Base-by-base conservation (phyloP, 768 basidiomycete species). In the Boletellus emodensis region DNA sequence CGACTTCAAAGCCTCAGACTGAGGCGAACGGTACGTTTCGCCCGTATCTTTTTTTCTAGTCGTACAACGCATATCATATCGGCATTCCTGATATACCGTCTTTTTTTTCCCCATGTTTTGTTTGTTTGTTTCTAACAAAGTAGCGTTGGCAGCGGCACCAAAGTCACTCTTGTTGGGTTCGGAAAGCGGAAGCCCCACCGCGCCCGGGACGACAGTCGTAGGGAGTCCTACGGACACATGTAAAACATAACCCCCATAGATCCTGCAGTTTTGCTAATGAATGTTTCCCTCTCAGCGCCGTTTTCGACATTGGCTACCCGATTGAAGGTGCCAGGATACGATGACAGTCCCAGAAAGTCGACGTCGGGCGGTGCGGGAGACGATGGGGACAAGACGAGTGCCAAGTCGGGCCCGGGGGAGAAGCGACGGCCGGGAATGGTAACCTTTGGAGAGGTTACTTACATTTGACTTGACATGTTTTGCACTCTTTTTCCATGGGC, bases 401-500 rank as follows among this genome's bases (percentile, higher is more conserved):
- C 37, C 32, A 46, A 51, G 44, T 40, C 18, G 43, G 37, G 9
- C 8, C 4, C 30, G 10, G 30, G 30, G 20, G 43, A 42, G 43
- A 41, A 50, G 22, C 49, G 35, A 34, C 36, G 43, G 4, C 32
- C 32, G 0, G 49, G 49, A 11, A 17, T 28, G 30, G 49, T 49
- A 7, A 46, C 49, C 44, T 51, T 46, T 28, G 44, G 49, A 18
- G 37, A 46, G 32, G 38, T 43, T 17, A 51, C 43, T 9, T 46
- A 46, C 26, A 18, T 26, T 20, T 51, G 35, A 49, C 17, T 0
- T 6, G 24, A 24, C 24, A 3, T 24, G 24, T 3, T n/a, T 3
- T 17, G n/a, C n/a, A n/a, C n/a, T 41, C 7, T 7, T 17, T 9
- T 6, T 17, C 5, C 3, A 24, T 6, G 24, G 24, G 6, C 24